phyloP scores from a whole-genome alignment of 148 eudicot genomes.

The Vaccinium vitisidaea region DNA sequence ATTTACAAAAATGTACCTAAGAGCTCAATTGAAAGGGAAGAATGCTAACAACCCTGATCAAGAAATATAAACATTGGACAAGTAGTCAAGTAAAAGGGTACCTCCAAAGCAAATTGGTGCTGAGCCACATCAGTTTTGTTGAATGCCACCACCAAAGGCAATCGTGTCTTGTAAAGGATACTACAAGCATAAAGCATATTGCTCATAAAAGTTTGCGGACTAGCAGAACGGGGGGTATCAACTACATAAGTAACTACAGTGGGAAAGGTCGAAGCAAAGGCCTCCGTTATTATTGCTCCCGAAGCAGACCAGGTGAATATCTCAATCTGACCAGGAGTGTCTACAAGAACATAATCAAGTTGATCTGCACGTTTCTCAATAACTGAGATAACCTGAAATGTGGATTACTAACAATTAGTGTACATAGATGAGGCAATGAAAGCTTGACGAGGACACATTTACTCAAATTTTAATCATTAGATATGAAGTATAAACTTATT shows the following conservation, averaged over 20 bases:
- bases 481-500: neutral
- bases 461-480: neutral
- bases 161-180: constrained; percentile 86
- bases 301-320: constrained; percentile 99
- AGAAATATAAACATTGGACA: neutral
- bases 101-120: constrained; percentile 96
- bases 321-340: constrained; percentile 99
- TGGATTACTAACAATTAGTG: neutral
- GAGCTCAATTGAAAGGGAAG: neutral
- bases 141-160: constrained; percentile 83
- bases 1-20: neutral
- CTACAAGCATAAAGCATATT: constrained; percentile 98
- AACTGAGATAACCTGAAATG: constrained; percentile 66
- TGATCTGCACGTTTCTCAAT: constrained; percentile 88
- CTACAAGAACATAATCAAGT: constrained; percentile 93
- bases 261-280: constrained; percentile 95
- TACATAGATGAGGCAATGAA: neutral
- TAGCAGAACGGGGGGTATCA: constrained; percentile 84
- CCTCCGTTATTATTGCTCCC: constrained; percentile 93
- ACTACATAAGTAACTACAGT: constrained; percentile 87
- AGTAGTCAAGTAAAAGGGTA: constrained; percentile 18
- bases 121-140: constrained; percentile 97
- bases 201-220: constrained; percentile 92
- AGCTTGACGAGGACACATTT: neutral
- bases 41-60: no score